phyloP scores from a whole-genome alignment of 148 eudicot genomes.

The Rhododendron mucronatum region DNA sequence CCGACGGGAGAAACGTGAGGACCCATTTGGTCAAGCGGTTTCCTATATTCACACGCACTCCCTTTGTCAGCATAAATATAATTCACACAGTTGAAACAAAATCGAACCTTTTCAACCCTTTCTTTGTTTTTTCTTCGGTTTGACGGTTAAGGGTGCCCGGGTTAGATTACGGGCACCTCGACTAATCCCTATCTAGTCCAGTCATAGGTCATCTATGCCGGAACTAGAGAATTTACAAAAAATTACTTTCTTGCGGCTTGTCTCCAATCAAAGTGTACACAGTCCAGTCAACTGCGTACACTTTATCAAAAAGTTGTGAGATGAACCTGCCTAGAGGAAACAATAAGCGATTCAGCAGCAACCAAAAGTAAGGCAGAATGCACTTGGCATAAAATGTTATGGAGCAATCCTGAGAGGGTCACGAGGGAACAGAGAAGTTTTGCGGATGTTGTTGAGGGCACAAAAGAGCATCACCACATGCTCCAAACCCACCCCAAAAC shows the following conservation, averaged over 20 bases:
- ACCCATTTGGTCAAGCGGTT: background rate
- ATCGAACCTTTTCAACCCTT: background rate
- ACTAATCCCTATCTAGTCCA: too few relatives aligned
- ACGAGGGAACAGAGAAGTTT: slow-evolving; percentile 73
- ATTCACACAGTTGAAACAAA: too few relatives aligned
- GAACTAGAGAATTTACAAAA: too few relatives aligned
- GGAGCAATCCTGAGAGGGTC: slow-evolving; percentile 76
- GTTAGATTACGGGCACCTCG: too few relatives aligned
- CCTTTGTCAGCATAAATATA: background rate
- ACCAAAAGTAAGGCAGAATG: background rate
- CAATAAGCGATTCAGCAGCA: background rate
- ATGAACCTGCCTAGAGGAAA: background rate
- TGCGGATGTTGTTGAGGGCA: slow-evolving; percentile 80
- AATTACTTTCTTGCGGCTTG: too few relatives aligned
- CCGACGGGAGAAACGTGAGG: background rate
- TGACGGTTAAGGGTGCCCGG: too few relatives aligned
- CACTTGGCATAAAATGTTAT: slow-evolving; percentile 10
- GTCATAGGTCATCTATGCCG: too few relatives aligned
- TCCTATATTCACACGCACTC: background rate
- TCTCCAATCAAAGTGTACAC: too few relatives aligned
- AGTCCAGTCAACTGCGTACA: background rate
- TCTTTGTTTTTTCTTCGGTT: too few relatives aligned
- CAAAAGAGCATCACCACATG: slow-evolving; percentile 92
- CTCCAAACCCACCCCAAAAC: slow-evolving; percentile 94
- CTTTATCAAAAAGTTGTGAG: background rate